Base-by-base conservation (phyloP, 371 early-diverging fungal genomes). In the Mortierella sp. region DNA sequence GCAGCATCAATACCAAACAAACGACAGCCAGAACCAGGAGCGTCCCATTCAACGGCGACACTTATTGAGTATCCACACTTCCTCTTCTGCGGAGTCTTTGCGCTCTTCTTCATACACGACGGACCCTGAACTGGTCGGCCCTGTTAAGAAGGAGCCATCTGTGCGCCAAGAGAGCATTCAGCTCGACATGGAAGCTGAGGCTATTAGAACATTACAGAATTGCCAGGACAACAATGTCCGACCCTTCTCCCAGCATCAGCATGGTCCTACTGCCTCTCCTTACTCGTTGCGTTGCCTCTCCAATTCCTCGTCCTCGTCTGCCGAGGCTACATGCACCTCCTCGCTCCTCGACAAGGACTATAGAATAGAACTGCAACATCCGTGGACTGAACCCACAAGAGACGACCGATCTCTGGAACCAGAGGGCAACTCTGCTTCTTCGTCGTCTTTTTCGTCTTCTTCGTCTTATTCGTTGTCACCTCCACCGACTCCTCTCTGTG, bases 241-340 rank as follows among this genome's bases (percentile, higher is more conserved):
- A 15, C 7, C 42, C 19, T 26, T 31, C 34, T 30, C 4, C 32
- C 12, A 27, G 43, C 34, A 52, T 19, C 51, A n/a, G 23, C 57
- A 52, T 8, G 57, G 57, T 49, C 39, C 44, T 26, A 51, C 65
- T 21, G 30, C 53, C 14, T 37, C 52, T 6, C 56, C 56, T 27
- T 50, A 54, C 17, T 47, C 54, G 9, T 53, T 52, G 4, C 41
- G 50, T 17, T 46, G 31, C 23, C 30, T 17, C 39, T 59, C 30
- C 9, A 37, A 23, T 31, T 46, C 41, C 15, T 34, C 43, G 27
- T 62, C 41, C 24, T 26, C 14, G 43, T 32, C 39, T 28, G 30
- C 24, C 42, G 12, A 19, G 48, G 11, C n/a, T 31, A 12, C 19
- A 19, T 52, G 28, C 50, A 31, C 37, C 26, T 24, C 46, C 34